A percentile compares a stretch with the other conserved stretches of the same genome.
Conservation (phyloP, 202 grass and related monocot species). For the Sporobolus alterniflorus region DNA sequence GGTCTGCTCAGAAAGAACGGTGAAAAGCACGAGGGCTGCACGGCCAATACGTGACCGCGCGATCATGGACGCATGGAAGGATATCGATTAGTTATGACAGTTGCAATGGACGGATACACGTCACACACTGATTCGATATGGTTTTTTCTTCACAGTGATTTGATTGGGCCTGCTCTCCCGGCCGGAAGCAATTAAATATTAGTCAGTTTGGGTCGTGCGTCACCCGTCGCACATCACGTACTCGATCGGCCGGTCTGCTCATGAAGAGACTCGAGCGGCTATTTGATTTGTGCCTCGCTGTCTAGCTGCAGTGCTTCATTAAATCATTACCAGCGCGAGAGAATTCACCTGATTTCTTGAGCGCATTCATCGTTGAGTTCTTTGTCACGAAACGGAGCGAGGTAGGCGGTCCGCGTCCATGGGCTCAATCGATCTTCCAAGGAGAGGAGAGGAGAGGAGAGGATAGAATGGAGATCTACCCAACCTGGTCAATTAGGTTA, state of each 20-base stretch:
- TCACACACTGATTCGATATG: not conserved
- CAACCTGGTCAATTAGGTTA: not conserved
- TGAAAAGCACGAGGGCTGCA: not conserved
- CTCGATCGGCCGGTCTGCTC: not conserved
- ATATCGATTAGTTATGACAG: not conserved
- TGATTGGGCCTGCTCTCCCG: not conserved
- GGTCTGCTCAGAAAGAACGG: not conserved
- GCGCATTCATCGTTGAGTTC: not conserved
- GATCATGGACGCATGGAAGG: not conserved
- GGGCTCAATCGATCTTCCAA: not conserved
- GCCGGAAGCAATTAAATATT: not conserved
- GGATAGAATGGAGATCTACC: not conserved
- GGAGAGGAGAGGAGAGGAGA: not conserved
- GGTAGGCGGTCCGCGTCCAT: not conserved
- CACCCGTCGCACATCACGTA: not conserved
- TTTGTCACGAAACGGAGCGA: not conserved
- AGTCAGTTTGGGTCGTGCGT: not conserved
- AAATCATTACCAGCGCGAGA: not conserved
- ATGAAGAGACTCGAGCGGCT: not conserved
- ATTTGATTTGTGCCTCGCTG: not conserved
- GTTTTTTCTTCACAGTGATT: not conserved
- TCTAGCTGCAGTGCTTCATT: not conserved
- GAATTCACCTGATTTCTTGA: not conserved
- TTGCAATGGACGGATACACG: not conserved
- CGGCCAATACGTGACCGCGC: not conserved